Evolutionary conservation across 2,329 filamentous ascomycete species (phyloP).

Genomic region (Arthroderma sp.): DNA sequence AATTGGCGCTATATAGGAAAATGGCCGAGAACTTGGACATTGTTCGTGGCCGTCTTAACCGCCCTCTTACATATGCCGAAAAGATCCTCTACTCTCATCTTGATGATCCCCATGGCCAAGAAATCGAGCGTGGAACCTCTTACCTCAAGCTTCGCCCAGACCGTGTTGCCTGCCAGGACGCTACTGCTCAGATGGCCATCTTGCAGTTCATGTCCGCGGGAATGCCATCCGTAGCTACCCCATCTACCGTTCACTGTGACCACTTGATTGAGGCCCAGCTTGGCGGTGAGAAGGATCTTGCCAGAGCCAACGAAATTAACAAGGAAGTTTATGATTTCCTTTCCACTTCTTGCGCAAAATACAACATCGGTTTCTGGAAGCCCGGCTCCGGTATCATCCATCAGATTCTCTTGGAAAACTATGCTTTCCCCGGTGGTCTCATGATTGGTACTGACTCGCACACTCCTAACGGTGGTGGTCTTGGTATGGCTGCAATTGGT

Average conservation of each 20-base stretch:
- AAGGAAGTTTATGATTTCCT: conserved; percentile 99
- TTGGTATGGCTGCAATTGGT: conserved; percentile 89
- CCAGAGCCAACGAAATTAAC: conserved; percentile 82
- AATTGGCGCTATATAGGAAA: conserved; percentile 48
- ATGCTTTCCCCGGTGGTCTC: conserved; percentile 95
- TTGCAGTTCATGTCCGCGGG: conserved; percentile 99
- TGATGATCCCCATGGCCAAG: conserved; percentile 90
- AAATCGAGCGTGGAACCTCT: conserved; percentile 87
- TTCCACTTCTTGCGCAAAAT: conserved; percentile 86
- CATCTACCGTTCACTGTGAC: conserved; percentile 93
- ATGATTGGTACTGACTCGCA: conserved; percentile 97
- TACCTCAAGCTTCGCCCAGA: conserved; percentile 96
- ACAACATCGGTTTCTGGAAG: conserved; percentile 99
- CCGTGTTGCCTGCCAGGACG: conserved; percentile 97
- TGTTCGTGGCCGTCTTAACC: conserved; percentile 79
- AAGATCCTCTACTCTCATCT: conserved; percentile 99
- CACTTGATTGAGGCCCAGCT: conserved; percentile 97
- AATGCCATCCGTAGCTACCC: conserved; percentile 89
- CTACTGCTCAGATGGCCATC: conserved; percentile 98
- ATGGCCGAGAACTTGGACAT: conserved; percentile 95
- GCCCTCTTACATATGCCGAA: conserved; percentile 87
- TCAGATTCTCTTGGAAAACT: conserved; percentile 97
- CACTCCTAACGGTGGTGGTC: conserved; percentile 92
- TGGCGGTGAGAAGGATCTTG: conserved; percentile 87
- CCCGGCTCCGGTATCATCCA: conserved; percentile 98